phyloP scores from a whole-genome alignment of 352 stramenopile species.

The Thraustotheca clavata region DNA sequence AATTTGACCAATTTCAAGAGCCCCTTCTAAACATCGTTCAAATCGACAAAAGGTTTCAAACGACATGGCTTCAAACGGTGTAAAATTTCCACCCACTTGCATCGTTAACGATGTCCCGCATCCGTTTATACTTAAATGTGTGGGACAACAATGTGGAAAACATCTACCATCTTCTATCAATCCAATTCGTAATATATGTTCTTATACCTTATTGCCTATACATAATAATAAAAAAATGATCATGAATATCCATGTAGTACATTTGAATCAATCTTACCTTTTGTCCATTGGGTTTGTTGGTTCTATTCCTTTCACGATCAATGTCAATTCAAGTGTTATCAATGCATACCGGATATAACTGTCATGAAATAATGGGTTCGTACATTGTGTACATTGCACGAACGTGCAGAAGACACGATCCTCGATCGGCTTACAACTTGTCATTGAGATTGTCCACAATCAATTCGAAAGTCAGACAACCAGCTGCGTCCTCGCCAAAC shows the following conservation, averaged over 20 bases:
- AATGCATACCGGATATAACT: constrained; percentile 11
- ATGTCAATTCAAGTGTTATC: background rate
- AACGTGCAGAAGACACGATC: constrained; percentile 13
- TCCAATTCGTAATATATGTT: background rate
- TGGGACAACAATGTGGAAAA: constrained; percentile 6
- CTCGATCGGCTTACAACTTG: constrained; percentile 7
- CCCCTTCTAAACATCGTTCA: background rate
- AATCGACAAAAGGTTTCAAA: constrained; percentile 8
- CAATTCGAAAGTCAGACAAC: constrained; percentile 7
- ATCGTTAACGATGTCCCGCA: constrained; percentile 7
- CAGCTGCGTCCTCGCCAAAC: background rate
- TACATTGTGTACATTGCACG: background rate
- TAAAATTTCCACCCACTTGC: constrained; percentile 7
- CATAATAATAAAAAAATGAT: background rate
- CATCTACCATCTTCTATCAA: background rate
- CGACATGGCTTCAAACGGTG: background rate
- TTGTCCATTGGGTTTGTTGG: constrained; percentile 14
- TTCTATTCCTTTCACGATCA: background rate
- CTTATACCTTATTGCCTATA: background rate
- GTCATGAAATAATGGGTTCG: background rate
- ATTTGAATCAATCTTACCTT: constrained; percentile 13
- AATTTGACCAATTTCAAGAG: background rate
- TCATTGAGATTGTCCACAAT: constrained; percentile 10
- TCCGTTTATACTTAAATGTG: background rate
- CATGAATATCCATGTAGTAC: too few species aligned